Evolutionary conservation across 1,139 yeast genomes (phyloP), one percentile per base, ranked within the genome.

Genomic region (Protomyces arabidopsidicola): DNA sequence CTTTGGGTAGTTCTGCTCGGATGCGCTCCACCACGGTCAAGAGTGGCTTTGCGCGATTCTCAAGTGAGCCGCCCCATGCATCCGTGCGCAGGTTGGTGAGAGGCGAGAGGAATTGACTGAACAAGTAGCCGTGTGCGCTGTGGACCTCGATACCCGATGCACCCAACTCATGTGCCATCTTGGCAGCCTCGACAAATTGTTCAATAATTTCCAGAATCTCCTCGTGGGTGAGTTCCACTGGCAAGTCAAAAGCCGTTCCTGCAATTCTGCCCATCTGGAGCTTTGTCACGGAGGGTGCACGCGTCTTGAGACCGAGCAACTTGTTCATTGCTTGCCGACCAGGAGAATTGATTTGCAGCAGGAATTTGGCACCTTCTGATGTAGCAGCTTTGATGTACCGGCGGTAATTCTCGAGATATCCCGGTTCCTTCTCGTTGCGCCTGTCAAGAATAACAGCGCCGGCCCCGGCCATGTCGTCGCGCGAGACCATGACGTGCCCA

Each of bases 131-230:
- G 73, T 86, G 84, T n/a, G 90, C 91, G 55, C 76, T 77, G 70
- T 86, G 91, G 65, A 87, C 71, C 73, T 87, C 88, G 51, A 87
- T 80, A 69, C 84, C 84, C 71, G 86, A 91, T 67, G 85, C 84
- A n/a, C 90, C 90, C 3, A 86, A 86, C 5, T 71, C 77, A 14
- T 69, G 70, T 52, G 82, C 67, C 1, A 84, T 81, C 54, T 76
- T 76, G 67, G 84, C 84, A 10, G 83, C 83, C 3, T 69, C 68
- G 0, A 75, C 76, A 67, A 72, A 81, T 48, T 74, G 72, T 65
- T 74, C 66, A 34, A 79, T 73, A 55, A 76, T 71, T 52, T 74
- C 71, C n/a, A 10, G n/a, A 34, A 55, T 55, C 27, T 55, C 60
- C 9, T 12, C 53, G 3, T 36, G n/a, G 14, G 27, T 27, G 48